Evolutionary conservation across 805 yeast species (phyloP).

Genomic region (Myxozyma melibiosi): DNA sequence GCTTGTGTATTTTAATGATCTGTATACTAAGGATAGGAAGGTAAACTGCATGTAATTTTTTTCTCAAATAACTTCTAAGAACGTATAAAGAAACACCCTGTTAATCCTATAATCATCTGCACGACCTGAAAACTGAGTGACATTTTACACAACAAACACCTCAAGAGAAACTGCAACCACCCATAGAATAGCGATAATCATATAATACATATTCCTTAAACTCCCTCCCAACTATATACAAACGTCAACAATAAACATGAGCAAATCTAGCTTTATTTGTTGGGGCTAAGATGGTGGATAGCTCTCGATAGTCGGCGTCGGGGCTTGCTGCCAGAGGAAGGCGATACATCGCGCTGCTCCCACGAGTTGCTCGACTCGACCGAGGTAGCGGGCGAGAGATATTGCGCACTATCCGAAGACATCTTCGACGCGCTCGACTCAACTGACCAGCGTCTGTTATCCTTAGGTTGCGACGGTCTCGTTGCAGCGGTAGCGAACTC

Average conservation of each 20-base stretch:
- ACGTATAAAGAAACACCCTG: too few relatives aligned
- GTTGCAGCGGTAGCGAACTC: constrained; percentile 15
- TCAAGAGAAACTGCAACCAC: too few relatives aligned
- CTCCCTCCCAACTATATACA: too few relatives aligned
- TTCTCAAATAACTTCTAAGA: too few relatives aligned
- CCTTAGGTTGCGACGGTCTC: neutral
- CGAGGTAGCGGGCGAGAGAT: neutral
- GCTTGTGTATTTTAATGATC: too few relatives aligned
- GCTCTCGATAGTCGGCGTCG: neutral
- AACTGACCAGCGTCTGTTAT: neutral
- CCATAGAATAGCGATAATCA: too few relatives aligned
- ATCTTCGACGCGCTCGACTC: neutral
- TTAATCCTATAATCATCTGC: too few relatives aligned
- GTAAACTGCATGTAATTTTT: too few relatives aligned
- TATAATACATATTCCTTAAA: too few relatives aligned
- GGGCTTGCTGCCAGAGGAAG: neutral
- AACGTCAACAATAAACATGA: neutral
- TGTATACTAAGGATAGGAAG: too few relatives aligned
- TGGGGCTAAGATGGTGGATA: neutral
- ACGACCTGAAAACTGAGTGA: too few relatives aligned
- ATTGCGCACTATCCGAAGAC: neutral
- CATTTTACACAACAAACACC: too few relatives aligned
- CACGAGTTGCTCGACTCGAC: neutral
- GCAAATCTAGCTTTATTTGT: neutral
- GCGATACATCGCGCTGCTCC: neutral